Evolutionary conservation across 2,329 filamentous ascomycete species (phyloP).

Genomic region (Oidium heveae): DNA sequence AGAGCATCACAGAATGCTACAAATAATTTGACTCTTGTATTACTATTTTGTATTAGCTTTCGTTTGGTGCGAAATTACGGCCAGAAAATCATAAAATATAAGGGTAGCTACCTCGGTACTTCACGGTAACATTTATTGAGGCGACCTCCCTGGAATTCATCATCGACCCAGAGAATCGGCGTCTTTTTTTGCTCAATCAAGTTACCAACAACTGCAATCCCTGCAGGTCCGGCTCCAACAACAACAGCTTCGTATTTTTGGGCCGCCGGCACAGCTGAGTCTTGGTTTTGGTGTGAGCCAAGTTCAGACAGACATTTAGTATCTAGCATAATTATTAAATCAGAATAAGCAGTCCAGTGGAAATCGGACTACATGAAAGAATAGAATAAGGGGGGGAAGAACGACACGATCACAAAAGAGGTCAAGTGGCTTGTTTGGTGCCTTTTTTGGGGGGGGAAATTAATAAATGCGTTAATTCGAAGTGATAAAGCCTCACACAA

Average conservation of each 20-base stretch:
- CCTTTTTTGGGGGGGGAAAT: too few relatives aligned
- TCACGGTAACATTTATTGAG: conserved; percentile 30
- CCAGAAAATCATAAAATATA: not conserved
- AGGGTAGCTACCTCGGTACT: conserved; percentile 21
- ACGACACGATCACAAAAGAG: too few relatives aligned
- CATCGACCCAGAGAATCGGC: conserved; percentile 33
- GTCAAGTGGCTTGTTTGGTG: too few relatives aligned
- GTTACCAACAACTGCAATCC: conserved; percentile 34
- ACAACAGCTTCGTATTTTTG: conserved; percentile 25
- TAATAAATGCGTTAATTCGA: too few relatives aligned
- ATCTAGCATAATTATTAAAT: too few relatives aligned
- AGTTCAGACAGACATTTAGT: too few relatives aligned
- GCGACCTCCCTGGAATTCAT: conserved; percentile 26
- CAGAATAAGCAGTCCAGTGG: too few relatives aligned
- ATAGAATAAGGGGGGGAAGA: too few relatives aligned
- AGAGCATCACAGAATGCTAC: conserved; percentile 28
- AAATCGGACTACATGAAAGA: too few relatives aligned
- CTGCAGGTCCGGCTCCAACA: conserved; percentile 31
- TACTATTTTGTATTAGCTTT: conserved; percentile 15
- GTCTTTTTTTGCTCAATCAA: conserved; percentile 26
- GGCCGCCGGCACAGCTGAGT: too few relatives aligned
- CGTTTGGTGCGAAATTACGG: not conserved
- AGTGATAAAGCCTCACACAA: too few relatives aligned
- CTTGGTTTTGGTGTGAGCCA: too few relatives aligned
- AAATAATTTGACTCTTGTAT: conserved; percentile 36